These are phyloP conservation scores for Glycyrrhiza uralensis DNA, from an alignment of 306 rosid species.

Conservation along the genomic window DNA sequence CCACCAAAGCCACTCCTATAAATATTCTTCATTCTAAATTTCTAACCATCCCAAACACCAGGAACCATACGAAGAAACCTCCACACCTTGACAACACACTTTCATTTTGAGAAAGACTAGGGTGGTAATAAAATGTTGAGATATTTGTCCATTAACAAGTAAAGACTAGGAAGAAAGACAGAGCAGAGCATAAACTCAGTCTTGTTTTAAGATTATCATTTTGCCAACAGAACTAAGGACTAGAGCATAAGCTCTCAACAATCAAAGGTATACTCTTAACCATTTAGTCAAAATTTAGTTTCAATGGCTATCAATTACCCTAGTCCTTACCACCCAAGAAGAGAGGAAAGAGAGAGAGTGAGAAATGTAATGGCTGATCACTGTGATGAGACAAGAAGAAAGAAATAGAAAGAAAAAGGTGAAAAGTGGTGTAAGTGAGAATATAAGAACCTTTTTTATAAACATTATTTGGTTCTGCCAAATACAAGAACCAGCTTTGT, in stretches of 20 bases:
- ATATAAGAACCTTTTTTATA: neutral
- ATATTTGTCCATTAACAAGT: neutral
- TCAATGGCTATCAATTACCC: neutral
- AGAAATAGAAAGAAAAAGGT: neutral
- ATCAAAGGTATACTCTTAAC: neutral
- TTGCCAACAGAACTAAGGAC: neutral
- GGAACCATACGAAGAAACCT: neutral
- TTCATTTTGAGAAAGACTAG: neutral
- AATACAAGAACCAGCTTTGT: neutral
- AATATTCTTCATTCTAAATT: neutral
- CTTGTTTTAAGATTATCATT: conserved; percentile 1
- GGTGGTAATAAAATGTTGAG: neutral
- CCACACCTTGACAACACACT: neutral
- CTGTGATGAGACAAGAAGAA: neutral
- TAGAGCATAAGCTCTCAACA: conserved; percentile 10
- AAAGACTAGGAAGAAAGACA: neutral
- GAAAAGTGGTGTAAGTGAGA: neutral
- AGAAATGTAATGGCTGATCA: neutral
- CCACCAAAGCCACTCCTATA: neutral
- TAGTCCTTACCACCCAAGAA: neutral
- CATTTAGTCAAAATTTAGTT: conserved; percentile 17
- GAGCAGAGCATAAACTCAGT: neutral
- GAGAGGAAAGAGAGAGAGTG: neutral
- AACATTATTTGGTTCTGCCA: neutral
- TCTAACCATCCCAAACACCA: neutral